Evolutionary conservation across 805 yeast species (phyloP), one percentile per base, ranked within the genome.

Genomic region (Ogataea henricii): DNA sequence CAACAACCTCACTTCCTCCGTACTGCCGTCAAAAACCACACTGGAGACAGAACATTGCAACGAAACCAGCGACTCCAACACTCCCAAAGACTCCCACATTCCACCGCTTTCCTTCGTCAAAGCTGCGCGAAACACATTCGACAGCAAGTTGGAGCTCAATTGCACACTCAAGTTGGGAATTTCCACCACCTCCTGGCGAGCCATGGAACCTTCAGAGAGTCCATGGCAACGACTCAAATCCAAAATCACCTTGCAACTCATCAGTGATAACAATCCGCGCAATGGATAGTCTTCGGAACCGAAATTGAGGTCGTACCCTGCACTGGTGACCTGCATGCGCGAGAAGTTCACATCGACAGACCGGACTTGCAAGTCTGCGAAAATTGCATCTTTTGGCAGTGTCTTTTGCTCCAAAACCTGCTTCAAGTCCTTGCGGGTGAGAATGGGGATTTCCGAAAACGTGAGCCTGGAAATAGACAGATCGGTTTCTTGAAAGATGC

Each of bases 251-350:
- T 66, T 64, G 1, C 72, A 49, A 13, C 73, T 69, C 14, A 77
- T 65, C n/a, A 73, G 43, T 7, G 74, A 69, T 7, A 65, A 30
- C 9, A 71, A 63, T 22, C 68, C 46, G 41, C 71, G 73, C 21
- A 69, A 57, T 1, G 83, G 82, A 16, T 60, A 64, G 46, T 78
- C 82, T 4, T 63, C 59, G 26, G 66, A 65, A 3, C 60, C 59
- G 46, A 69, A 78, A 14, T 65, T 48, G 10, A 78, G 54, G 34
- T 77, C 79, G 52, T 65, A 78, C 2, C 83, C 82, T 1, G 81
- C 68, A 48, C 61, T 59, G 39, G 53, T 57, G 5, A 45, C 40
- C 30, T 44, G 48, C 10, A 64, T 37, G 13, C 51, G 52, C 2
- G 60, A 46, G 10, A 58, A 32, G 42, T 47, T 51, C 4, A 54